phyloP scores from a whole-genome alignment of 164 flowering plant species.

The Nymphaea colorata region DNA sequence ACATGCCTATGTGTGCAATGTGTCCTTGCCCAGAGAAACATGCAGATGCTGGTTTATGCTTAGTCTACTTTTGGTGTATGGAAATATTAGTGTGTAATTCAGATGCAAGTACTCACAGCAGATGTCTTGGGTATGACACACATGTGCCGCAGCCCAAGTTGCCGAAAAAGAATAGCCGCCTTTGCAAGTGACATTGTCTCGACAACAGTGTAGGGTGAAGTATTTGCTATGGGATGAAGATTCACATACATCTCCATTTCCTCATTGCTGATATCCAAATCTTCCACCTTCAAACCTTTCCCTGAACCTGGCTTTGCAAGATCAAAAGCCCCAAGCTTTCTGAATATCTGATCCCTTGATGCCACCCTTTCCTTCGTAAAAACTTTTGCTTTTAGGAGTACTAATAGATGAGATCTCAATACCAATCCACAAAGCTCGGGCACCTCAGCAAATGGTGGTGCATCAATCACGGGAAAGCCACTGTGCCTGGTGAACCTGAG shows the following conservation, averaged over 20 bases:
- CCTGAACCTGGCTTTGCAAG: slow-evolving; percentile 90
- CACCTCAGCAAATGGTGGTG: slow-evolving; percentile 62
- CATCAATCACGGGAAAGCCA: slow-evolving; percentile 90
- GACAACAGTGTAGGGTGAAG: slow-evolving; percentile 82
- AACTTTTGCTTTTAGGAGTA: slow-evolving; percentile 54
- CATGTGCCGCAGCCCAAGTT: slow-evolving; percentile 80
- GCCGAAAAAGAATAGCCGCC: slow-evolving; percentile 73
- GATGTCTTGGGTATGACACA: slow-evolving; percentile 79
- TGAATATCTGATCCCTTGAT: slow-evolving; percentile 17
- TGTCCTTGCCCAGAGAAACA: neutral
- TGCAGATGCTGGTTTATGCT: too few relatives aligned
- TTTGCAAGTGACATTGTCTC: slow-evolving; percentile 95
- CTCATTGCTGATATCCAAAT: slow-evolving; percentile 47
- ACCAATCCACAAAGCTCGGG: slow-evolving; percentile 78
- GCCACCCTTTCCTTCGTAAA: slow-evolving; percentile 45
- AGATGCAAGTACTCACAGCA: slow-evolving; percentile 37
- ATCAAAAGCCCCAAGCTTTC: slow-evolving; percentile 51
- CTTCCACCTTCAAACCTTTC: slow-evolving; percentile 70
- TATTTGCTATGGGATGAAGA: slow-evolving; percentile 84
- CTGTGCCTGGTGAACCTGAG: slow-evolving; percentile 50
- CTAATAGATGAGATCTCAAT: slow-evolving; percentile 75
- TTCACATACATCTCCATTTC: slow-evolving; percentile 95
- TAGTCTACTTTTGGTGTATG: too few relatives aligned
- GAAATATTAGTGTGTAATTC: too few relatives aligned
- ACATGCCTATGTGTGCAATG: neutral